Conservation (phyloP, 2,329 filamentous ascomycete species). For the Hymenoscyphus repandus region DNA sequence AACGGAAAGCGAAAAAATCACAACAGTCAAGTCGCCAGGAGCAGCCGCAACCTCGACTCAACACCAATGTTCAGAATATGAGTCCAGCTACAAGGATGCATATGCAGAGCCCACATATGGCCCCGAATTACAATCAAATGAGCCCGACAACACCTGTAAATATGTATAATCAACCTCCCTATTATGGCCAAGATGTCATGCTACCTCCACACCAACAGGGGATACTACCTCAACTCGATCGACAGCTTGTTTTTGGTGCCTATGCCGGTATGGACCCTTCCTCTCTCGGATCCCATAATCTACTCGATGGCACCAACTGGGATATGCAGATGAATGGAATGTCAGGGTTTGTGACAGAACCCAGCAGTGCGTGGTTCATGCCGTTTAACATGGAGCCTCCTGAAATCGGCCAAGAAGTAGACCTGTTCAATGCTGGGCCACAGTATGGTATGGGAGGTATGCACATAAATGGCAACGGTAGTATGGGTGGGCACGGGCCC, state of each 20-base stretch:
- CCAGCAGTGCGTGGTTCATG: slow-evolving; percentile 78
- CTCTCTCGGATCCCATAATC: slow-evolving; percentile 22
- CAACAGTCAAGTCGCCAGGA: slow-evolving; percentile 17
- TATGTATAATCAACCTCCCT: slow-evolving; percentile 30
- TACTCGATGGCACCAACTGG: slow-evolving; percentile 26
- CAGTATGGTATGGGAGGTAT: slow-evolving; percentile 22
- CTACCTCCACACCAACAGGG: slow-evolving; percentile 44
- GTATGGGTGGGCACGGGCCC: slow-evolving; percentile 32
- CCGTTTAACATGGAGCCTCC: slow-evolving; percentile 87
- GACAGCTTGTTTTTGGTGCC: slow-evolving; percentile 70
- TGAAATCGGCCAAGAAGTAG: slow-evolving; percentile 46
- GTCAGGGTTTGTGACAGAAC: slow-evolving; percentile 34
- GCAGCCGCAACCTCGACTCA: slow-evolving; percentile 12
- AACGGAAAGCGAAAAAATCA: slow-evolving; percentile 39
- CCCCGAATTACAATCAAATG: slow-evolving; percentile 25
- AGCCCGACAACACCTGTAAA: slow-evolving; percentile 26
- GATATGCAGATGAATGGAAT: slow-evolving; percentile 27
- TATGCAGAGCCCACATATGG: slow-evolving; percentile 17
- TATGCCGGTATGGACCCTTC: slow-evolving; percentile 51
- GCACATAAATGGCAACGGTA: slow-evolving; percentile 20
- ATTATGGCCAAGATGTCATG: slow-evolving; percentile 43
- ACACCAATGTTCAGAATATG: slow-evolving; percentile 24
- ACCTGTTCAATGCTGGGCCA: slow-evolving; percentile 21
- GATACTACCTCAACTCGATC: slow-evolving; percentile 64
- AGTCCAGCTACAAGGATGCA: slow-evolving; percentile 15